Conservation (phyloP, 2,329 filamentous ascomycete genomes). For the Magnaporthiopsis incrustans region DNA sequence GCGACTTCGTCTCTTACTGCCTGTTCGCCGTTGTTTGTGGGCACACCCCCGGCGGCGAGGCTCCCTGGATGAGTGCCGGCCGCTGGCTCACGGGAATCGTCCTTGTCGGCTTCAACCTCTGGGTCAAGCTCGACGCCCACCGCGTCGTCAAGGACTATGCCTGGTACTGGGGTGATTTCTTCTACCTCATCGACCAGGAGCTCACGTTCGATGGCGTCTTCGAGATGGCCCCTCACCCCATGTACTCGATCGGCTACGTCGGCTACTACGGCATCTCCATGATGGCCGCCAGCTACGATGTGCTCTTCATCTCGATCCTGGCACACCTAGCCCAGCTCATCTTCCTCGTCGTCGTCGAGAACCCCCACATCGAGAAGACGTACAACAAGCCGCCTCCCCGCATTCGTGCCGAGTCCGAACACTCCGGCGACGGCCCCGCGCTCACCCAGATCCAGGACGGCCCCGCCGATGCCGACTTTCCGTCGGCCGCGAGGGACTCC, state of each 20-base stretch:
- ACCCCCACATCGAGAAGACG: constrained; percentile 95
- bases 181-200: constrained; percentile 96
- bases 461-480: not conserved
- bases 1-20: constrained; percentile 95
- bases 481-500: constrained; percentile 21
- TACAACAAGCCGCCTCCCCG: constrained; percentile 86
- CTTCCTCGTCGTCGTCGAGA: constrained; percentile 87
- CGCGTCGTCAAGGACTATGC: constrained; percentile 97
- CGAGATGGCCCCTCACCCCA: constrained; percentile 96
- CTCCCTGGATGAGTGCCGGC: constrained; percentile 55
- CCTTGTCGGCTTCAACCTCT: constrained; percentile 88
- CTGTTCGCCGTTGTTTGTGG: constrained; percentile 89
- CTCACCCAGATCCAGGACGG: constrained; percentile 9
- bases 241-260: constrained; percentile 97
- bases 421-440: constrained; percentile 18
- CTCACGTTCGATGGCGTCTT: constrained; percentile 98
- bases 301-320: constrained; percentile 91
- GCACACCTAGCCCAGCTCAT: constrained; percentile 91
- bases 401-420: constrained; percentile 33
- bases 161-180: constrained; percentile 99
- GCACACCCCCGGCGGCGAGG: constrained; percentile 66
- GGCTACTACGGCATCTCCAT: constrained; percentile 98
- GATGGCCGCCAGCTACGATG: constrained; percentile 96
- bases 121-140: constrained; percentile 97
- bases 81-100: constrained; percentile 74